These are phyloP conservation scores for Xylaria sp. DNA, from an alignment of 2,329 filamentous ascomycete genomes.

Conservation along the genomic window DNA sequence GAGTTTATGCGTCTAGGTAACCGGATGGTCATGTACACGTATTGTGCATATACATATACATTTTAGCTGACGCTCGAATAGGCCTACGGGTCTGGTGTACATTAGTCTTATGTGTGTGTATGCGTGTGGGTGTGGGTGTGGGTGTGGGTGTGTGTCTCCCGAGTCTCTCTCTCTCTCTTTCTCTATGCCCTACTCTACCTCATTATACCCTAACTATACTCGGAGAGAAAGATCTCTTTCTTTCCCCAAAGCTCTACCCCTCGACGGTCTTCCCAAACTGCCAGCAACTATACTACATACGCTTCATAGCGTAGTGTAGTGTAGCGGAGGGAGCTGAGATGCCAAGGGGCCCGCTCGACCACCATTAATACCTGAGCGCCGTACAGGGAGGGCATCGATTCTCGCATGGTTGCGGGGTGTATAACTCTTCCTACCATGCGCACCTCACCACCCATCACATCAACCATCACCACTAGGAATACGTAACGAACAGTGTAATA, in stretches of 20 bases:
- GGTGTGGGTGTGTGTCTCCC: too few species aligned
- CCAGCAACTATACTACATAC: background rate
- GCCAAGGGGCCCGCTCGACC: conserved; percentile 18
- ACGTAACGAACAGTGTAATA: conserved; percentile 10
- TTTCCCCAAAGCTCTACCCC: background rate
- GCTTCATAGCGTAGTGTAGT: background rate
- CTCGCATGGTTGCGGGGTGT: conserved; percentile 4
- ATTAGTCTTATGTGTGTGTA: background rate
- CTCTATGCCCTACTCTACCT: background rate
- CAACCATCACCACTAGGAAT: conserved; percentile 22
- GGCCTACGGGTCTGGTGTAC: background rate
- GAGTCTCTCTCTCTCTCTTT: too few species aligned
- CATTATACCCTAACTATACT: conserved; percentile 4
- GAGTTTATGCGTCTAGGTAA: background rate
- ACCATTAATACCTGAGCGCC: conserved; percentile 16
- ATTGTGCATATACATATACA: conserved; percentile 18
- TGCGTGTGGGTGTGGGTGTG: background rate
- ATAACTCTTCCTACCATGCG: conserved; percentile 16
- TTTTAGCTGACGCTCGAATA: conserved; percentile 6
- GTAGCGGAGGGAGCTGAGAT: conserved; percentile 8
- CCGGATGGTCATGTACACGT: background rate
- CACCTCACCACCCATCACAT: conserved; percentile 23
- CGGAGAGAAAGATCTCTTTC: background rate
- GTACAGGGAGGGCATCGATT: conserved; percentile 20
- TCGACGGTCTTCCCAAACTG: background rate